These are phyloP conservation scores for Lyophyllum decastes DNA, from an alignment of 768 basidiomycete genomes.

Conservation along the genomic window DNA sequence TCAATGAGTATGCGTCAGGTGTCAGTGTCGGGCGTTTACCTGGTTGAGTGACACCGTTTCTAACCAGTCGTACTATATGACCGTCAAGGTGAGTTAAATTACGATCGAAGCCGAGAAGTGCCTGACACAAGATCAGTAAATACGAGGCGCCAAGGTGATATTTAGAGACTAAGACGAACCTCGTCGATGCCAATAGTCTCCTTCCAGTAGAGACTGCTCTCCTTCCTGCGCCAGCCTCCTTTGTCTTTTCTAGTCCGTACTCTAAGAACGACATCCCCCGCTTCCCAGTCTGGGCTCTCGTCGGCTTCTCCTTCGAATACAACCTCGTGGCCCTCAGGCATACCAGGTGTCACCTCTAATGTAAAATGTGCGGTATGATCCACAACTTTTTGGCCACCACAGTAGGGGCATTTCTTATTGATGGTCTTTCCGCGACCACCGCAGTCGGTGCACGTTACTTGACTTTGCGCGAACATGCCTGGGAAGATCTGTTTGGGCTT, in stretches of 20 bases:
- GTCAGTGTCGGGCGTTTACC: slow-evolving; percentile 43
- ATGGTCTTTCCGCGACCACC: slow-evolving; percentile 82
- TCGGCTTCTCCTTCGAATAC: slow-evolving; percentile 97
- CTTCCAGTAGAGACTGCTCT: slow-evolving; percentile 87
- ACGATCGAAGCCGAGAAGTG: slow-evolving; percentile 92
- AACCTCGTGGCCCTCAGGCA: slow-evolving; percentile 92
- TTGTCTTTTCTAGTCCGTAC: slow-evolving; percentile 76
- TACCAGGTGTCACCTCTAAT: slow-evolving; percentile 82
- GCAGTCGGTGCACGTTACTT: slow-evolving; percentile 83
- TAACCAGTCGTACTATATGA: slow-evolving; percentile 65
- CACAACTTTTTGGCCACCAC: slow-evolving; percentile 78
- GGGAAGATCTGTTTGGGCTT: slow-evolving; percentile 70
- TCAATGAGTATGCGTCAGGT: not conserved
- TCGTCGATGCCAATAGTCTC: slow-evolving; percentile 92
- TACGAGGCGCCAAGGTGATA: not conserved
- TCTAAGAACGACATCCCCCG: slow-evolving; percentile 89
- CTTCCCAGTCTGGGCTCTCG: slow-evolving; percentile 93
- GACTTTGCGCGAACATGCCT: slow-evolving; percentile 92
- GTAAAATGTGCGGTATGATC: slow-evolving; percentile 82
- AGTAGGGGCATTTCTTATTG: slow-evolving; percentile 78
- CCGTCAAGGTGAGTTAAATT: slow-evolving; percentile 94
- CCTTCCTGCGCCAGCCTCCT: slow-evolving; percentile 88
- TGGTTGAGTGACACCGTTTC: slow-evolving; percentile 89
- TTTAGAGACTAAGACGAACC: slow-evolving; percentile 43
- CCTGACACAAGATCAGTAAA: slow-evolving; percentile 46